Conservation (phyloP, 2,329 filamentous ascomycete species). For the Aspergillus proliferans region DNA sequence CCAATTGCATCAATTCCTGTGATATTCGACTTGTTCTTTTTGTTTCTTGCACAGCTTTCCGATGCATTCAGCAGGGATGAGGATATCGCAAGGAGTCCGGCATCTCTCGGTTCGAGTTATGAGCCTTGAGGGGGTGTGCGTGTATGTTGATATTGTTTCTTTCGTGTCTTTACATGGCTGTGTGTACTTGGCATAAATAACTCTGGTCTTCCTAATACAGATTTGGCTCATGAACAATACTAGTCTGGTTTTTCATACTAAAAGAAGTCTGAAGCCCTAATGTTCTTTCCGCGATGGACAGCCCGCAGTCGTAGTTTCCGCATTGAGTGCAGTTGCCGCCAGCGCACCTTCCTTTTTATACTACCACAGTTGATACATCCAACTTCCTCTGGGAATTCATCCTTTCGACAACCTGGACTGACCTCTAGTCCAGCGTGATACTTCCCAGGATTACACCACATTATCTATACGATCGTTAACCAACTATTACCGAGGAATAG, state of each 20-base stretch:
- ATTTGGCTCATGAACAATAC: neutral
- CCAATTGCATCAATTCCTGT: constrained; percentile 23
- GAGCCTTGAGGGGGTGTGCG: neutral
- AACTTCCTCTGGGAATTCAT: neutral
- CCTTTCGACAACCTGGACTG: neutral
- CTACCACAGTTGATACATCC: neutral
- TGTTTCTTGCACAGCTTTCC: constrained; percentile 21
- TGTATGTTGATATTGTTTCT: neutral
- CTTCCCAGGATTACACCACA: neutral
- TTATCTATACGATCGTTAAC: neutral
- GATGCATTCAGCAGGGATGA: constrained; percentile 26
- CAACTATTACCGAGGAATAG: neutral
- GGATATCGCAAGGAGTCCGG: constrained; percentile 25
- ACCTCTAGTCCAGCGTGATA: neutral
- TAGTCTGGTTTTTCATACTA: neutral
- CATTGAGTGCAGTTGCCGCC: neutral
- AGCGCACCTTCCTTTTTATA: neutral
- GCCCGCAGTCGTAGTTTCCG: neutral
- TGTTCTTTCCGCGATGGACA: neutral
- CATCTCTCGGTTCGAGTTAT: neutral
- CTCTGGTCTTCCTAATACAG: too few relatives aligned
- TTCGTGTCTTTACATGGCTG: neutral
- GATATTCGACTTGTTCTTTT: constrained; percentile 33
- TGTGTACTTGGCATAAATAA: neutral
- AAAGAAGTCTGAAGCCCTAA: neutral